These are phyloP conservation scores for Naganishia vaughanmartiniae DNA, from an alignment of 768 basidiomycete genomes.

Conservation along the genomic window DNA sequence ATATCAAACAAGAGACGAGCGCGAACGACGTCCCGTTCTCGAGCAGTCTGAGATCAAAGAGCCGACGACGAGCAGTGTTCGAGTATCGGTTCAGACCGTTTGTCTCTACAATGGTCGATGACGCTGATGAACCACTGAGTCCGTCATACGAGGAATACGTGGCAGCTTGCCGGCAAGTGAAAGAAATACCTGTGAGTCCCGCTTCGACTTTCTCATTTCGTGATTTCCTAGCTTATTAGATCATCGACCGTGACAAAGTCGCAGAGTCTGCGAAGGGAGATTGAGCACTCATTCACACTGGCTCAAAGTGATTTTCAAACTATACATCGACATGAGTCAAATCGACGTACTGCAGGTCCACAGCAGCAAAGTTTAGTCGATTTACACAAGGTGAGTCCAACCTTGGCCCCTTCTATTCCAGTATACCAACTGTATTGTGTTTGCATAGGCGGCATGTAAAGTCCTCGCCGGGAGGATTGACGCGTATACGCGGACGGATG, in stretches of 20 bases:
- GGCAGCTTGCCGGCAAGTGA: background rate
- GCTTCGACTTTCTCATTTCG: background rate
- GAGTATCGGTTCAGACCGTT: conserved; percentile 10
- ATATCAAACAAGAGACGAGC: background rate
- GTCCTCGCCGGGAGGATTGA: background rate
- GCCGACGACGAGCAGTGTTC: background rate
- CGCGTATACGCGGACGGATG: background rate
- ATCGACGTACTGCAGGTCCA: background rate
- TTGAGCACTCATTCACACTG: background rate
- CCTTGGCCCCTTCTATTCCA: too few relatives aligned
- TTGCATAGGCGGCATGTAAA: background rate
- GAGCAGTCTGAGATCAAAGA: background rate
- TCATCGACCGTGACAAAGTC: background rate
- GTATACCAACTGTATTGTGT: background rate
- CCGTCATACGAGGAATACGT: background rate
- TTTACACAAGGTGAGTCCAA: background rate
- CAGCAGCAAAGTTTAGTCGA: background rate
- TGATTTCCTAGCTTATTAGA: background rate
- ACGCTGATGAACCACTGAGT: background rate
- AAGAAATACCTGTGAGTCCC: background rate
- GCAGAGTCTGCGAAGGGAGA: background rate
- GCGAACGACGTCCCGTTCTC: background rate
- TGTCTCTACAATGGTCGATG: background rate
- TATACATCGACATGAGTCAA: background rate
- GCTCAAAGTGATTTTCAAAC: background rate